Percentiles rank a stretch among this genome's conserved stretches.
Conservation (phyloP, 495 filamentous ascomycete species). For the Penicillium cosmopolitanum region DNA sequence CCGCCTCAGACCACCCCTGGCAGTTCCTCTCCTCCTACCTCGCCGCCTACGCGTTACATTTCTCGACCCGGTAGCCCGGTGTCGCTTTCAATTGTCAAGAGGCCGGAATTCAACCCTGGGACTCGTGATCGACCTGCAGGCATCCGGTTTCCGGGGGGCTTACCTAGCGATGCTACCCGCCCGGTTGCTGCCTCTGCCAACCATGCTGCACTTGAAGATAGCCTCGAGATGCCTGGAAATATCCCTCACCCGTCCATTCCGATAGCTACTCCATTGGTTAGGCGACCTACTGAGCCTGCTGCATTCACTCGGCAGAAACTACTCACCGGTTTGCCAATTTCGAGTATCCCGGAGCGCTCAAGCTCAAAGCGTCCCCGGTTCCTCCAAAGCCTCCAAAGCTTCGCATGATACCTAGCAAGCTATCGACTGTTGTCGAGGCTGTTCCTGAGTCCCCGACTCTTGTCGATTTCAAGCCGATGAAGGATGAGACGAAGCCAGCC, state of each 20-base stretch:
- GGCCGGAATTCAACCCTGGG: background rate
- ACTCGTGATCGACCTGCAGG: background rate
- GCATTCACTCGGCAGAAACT: too few relatives aligned
- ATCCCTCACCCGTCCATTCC: too few relatives aligned
- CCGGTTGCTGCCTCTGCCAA: too few relatives aligned
- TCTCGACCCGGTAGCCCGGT: background rate
- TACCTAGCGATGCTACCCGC: background rate
- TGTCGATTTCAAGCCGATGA: too few relatives aligned
- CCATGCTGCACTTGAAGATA: too few relatives aligned
- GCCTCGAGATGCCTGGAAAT: too few relatives aligned
- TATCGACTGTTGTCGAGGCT: background rate
- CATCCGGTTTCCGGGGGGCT: background rate
- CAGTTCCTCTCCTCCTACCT: background rate
- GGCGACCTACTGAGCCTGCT: too few relatives aligned
- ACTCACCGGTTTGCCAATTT: too few relatives aligned
- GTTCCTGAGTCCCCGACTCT: too few relatives aligned
- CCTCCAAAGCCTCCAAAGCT: background rate
- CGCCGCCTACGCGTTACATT: background rate
- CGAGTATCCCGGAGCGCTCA: background rate
- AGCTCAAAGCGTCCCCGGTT: background rate
- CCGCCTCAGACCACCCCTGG: background rate
- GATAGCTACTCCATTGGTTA: too few relatives aligned
- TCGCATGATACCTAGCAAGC: background rate
- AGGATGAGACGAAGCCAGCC: too few relatives aligned
- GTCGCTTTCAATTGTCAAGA: background rate